A percentile compares a stretch with the other conserved stretches of the same genome.
Conservation (phyloP, 2,329 filamentous ascomycete species). For the Aspergillus puulaauensis region DNA sequence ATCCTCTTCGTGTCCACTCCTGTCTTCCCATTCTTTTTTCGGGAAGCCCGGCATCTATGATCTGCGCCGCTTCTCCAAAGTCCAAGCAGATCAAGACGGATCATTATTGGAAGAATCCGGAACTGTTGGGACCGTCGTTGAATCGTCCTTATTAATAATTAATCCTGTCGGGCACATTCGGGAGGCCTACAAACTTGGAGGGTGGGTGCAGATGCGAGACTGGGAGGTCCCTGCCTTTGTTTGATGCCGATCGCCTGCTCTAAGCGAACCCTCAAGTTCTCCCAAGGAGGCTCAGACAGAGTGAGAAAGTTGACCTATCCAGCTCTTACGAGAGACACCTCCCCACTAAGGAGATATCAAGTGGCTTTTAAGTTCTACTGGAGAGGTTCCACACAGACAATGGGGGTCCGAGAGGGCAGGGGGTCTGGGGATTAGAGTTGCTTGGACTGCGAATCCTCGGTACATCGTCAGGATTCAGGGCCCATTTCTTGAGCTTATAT, state of each 20-base stretch:
- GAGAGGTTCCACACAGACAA: slow-evolving; percentile 3
- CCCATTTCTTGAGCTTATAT: slow-evolving; percentile 26
- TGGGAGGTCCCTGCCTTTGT: background rate
- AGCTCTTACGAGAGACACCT: background rate
- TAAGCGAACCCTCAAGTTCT: background rate
- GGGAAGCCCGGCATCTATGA: background rate
- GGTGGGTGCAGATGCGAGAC: background rate
- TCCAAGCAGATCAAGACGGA: background rate
- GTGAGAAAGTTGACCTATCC: background rate
- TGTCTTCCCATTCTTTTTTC: background rate
- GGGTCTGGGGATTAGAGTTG: slow-evolving; percentile 20
- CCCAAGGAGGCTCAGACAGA: background rate
- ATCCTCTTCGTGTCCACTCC: background rate
- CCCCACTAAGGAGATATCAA: slow-evolving; percentile 1
- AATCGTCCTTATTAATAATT: background rate
- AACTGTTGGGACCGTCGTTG: background rate
- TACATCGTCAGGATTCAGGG: slow-evolving; percentile 26
- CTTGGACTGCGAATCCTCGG: slow-evolving; percentile 20
- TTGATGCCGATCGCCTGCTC: background rate
- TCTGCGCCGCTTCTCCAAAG: background rate
- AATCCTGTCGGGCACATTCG: background rate
- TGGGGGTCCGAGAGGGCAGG: background rate
- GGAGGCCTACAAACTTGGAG: background rate
- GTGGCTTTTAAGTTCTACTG: slow-evolving; percentile 5
- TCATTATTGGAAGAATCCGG: background rate